Percentiles rank a stretch among this genome's conserved stretches.
Conservation (phyloP, 2,329 filamentous ascomycete species). For the Ceratocystis lukuohia region DNA sequence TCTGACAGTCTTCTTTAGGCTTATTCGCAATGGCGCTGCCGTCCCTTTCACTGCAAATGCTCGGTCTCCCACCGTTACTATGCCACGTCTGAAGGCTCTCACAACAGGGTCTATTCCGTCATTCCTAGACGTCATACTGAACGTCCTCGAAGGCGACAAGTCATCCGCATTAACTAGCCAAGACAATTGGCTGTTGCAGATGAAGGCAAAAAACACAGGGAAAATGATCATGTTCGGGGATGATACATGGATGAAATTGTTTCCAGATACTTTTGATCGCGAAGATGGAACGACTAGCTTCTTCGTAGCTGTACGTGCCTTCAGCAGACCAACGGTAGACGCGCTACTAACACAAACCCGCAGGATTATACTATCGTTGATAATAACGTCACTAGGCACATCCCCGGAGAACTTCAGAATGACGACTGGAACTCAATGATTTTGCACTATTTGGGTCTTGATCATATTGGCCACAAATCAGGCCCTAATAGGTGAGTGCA, state of each 20-base stretch:
- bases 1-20: conserved; percentile 34
- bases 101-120: conserved; percentile 97
- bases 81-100: conserved; percentile 94
- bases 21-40: conserved; percentile 71
- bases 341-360: conserved; percentile 2
- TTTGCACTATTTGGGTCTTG: conserved; percentile 86
- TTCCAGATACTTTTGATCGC: conserved; percentile 75
- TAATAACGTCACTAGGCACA: conserved; percentile 87
- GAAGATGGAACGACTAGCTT: conserved; percentile 93
- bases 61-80: conserved; percentile 92
- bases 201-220: conserved; percentile 57
- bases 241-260: conserved; percentile 96
- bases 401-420: conserved; percentile 59
- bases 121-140: conserved; percentile 91
- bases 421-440: conserved; percentile 88
- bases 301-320: conserved; percentile 72
- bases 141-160: conserved; percentile 88
- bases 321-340: not conserved
- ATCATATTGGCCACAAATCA: conserved; percentile 95
- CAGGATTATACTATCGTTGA: conserved; percentile 97
- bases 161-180: conserved; percentile 75
- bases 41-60: conserved; percentile 92
- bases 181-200: conserved; percentile 92
- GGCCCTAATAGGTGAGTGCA: conserved; percentile 59
- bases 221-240: conserved; percentile 92